Conservation (phyloP, 495 filamentous ascomycete species). For the Hypoxylon crocopeplum region DNA sequence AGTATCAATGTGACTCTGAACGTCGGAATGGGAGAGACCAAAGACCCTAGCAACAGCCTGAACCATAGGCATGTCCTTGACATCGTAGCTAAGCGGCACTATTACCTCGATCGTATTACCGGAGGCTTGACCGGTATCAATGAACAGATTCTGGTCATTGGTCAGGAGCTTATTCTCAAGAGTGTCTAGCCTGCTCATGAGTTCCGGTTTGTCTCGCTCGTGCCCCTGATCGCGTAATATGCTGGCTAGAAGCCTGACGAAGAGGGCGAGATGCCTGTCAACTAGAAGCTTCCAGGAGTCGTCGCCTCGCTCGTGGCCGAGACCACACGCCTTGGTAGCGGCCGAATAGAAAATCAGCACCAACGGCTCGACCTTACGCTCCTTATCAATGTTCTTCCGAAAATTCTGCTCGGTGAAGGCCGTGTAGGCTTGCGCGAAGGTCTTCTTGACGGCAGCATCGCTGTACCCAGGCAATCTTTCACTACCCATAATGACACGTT, state of each 20-base stretch:
- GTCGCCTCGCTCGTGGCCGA: conserved; percentile 81
- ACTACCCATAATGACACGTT: conserved; percentile 77
- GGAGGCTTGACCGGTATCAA: conserved; percentile 58
- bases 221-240: conserved; percentile 78
- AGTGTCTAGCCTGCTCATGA: conserved; percentile 76
- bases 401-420: conserved; percentile 77
- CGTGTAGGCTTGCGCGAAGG: conserved; percentile 82
- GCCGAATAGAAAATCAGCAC: conserved; percentile 81
- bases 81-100: conserved; percentile 83
- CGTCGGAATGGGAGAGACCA: conserved; percentile 72
- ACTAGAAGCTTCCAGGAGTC: conserved; percentile 92
- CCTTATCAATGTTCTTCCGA: conserved; percentile 90
- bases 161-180: conserved; percentile 92
- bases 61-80: conserved; percentile 96
- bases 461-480: conserved; percentile 77
- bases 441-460: conserved; percentile 85
- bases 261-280: conserved; percentile 93
- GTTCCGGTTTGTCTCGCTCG: conserved; percentile 78
- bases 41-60: conserved; percentile 86
- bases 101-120: conserved; percentile 75
- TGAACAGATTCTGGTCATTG: conserved; percentile 89
- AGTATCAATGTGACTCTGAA: conserved; percentile 84
- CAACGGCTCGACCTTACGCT: conserved; percentile 91
- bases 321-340: conserved; percentile 81
- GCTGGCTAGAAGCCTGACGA: conserved; percentile 83